A percentile compares a stretch with the other conserved stretches of the same genome.
Evolutionary conservation across 306 rosid genomes (phyloP).

Genomic region (Citrullus colocynthis): DNA sequence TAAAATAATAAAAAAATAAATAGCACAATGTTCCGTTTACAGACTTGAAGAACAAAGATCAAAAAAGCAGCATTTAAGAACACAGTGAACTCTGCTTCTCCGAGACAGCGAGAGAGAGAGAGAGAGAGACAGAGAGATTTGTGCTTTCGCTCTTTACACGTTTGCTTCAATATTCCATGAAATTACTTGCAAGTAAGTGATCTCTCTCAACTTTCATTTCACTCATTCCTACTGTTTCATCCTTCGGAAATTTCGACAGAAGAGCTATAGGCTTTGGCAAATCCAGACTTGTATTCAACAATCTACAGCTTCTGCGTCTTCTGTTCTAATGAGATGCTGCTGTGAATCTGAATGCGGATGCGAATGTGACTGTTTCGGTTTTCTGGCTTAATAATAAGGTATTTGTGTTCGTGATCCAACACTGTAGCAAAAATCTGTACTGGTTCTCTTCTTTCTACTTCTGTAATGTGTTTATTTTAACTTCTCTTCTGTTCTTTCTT

Average conservation of each 20-base stretch:
- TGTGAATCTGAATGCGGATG: not conserved
- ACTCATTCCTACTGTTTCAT: slow-evolving; percentile 11
- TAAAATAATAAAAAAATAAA: not conserved
- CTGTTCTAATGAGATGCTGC: not conserved
- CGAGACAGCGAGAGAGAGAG: not conserved
- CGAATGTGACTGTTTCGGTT: not conserved
- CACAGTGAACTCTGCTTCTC: slow-evolving; percentile 1
- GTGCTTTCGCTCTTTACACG: slow-evolving; percentile 21
- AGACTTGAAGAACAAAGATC: not conserved
- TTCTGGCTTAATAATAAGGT: not conserved
- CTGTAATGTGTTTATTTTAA: not conserved
- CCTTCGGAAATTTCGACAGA: not conserved
- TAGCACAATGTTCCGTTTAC: not conserved
- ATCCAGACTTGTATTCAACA: not conserved
- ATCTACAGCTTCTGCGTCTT: not conserved
- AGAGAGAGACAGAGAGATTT: not conserved
- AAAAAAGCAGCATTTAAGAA: not conserved
- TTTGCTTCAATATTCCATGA: slow-evolving; percentile 19
- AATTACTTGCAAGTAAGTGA: not conserved
- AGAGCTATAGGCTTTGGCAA: not conserved
- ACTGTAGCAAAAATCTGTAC: not conserved
- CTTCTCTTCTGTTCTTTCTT: slow-evolving; percentile 6
- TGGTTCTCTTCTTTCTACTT: not conserved
- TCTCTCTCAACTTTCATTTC: slow-evolving; percentile 3
- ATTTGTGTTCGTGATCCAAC: not conserved